Percentiles rank a stretch among this genome's conserved stretches.
Conservation (phyloP, 73 alveolate species). For the Paramecium caudatum region DNA sequence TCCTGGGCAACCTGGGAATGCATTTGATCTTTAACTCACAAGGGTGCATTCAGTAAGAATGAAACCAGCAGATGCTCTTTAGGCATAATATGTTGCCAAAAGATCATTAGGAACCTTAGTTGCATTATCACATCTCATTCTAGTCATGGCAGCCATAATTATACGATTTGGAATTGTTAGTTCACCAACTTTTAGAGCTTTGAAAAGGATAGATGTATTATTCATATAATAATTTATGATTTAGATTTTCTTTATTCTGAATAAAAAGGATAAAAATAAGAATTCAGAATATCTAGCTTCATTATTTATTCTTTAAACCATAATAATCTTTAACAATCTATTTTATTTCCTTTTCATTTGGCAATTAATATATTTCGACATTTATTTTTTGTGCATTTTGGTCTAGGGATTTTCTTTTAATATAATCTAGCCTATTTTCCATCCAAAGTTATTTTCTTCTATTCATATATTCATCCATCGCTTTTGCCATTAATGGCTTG, state of each 20-base stretch:
- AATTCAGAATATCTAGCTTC: neutral
- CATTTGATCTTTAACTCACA: constrained; percentile 65
- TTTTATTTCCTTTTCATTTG: neutral
- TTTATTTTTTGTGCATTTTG: neutral
- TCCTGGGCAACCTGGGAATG: constrained; percentile 81
- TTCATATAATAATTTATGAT: neutral
- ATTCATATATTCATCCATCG: constrained; percentile 3
- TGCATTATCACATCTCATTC: constrained; percentile 77
- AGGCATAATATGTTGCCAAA: constrained; percentile 76
- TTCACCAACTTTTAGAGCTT: constrained; percentile 75
- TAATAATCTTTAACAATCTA: neutral
- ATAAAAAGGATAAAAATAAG: neutral
- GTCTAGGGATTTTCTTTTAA: too few relatives aligned
- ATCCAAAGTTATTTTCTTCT: neutral
- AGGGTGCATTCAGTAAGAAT: constrained; percentile 80
- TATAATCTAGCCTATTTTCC: neutral
- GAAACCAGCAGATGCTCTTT: constrained; percentile 80
- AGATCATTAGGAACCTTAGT: constrained; percentile 77
- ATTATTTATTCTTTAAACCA: neutral
- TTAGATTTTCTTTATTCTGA: neutral
- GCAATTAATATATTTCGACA: constrained; percentile 16
- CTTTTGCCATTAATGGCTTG: neutral
- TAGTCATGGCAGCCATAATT: constrained; percentile 78
- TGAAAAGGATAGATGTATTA: constrained; percentile 72
- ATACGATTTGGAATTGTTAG: constrained; percentile 70